phyloP scores from a whole-genome alignment of 495 filamentous ascomycete genomes.

The Xylaria palmicola region DNA sequence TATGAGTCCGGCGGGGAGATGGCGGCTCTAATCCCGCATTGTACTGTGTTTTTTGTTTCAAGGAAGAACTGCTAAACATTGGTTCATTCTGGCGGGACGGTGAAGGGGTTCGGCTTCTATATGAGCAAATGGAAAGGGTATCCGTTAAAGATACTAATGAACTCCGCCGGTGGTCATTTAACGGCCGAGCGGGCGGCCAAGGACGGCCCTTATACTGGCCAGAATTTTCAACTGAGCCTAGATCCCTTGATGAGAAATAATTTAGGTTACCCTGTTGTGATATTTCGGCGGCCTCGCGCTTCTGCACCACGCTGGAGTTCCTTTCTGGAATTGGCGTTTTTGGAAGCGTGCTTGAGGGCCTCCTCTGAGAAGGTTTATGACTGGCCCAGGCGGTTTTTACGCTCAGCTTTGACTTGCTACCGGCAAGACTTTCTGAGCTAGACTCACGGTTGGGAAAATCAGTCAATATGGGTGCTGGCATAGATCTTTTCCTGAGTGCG shows the following conservation, averaged over 20 bases:
- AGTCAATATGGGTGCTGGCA: slow-evolving; percentile 14
- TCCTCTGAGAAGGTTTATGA: slow-evolving; percentile 18
- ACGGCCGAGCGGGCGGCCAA: slow-evolving; percentile 47
- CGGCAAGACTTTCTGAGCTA: slow-evolving; percentile 24
- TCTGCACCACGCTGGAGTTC: slow-evolving; percentile 20
- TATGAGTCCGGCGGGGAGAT: slow-evolving; percentile 23
- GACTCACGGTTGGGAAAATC: slow-evolving; percentile 31
- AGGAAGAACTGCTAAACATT: background rate
- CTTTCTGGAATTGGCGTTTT: slow-evolving; percentile 21
- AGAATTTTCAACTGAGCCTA: slow-evolving; percentile 16
- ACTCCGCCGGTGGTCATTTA: slow-evolving; percentile 55
- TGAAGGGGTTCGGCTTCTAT: slow-evolving; percentile 39
- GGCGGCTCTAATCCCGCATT: background rate
- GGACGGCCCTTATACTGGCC: slow-evolving; percentile 33
- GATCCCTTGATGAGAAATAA: slow-evolving; percentile 34
- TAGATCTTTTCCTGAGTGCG: slow-evolving; percentile 29
- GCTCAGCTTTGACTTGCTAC: slow-evolving; percentile 20
- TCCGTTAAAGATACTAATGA: slow-evolving; percentile 61
- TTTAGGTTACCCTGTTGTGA: slow-evolving; percentile 40
- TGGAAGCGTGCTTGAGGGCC: slow-evolving; percentile 2
- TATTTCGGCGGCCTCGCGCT: slow-evolving; percentile 39
- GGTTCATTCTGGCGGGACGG: slow-evolving; percentile 21
- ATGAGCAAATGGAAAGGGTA: slow-evolving; percentile 54
- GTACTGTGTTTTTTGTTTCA: background rate
- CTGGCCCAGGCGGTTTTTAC: slow-evolving; percentile 23